A percentile compares a stretch with the other conserved stretches of the same genome.
phyloP scores from a whole-genome alignment of 306 rosid genomes.

The Inga laurina region DNA sequence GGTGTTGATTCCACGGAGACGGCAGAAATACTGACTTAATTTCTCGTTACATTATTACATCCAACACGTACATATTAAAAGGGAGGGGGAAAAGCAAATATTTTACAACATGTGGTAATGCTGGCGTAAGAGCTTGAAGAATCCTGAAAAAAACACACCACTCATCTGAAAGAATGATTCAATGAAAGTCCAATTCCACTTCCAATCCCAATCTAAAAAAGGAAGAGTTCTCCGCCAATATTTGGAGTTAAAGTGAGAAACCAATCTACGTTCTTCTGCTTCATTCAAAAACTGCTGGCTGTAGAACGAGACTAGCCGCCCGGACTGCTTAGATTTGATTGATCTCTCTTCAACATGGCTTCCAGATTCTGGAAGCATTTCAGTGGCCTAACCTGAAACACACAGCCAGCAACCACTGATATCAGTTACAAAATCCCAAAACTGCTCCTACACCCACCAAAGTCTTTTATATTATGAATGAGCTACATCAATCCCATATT shows the following conservation, averaged over 20 bases:
- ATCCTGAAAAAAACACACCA: no score
- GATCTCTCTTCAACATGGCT: slow-evolving; percentile 69
- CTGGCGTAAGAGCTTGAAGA: no score
- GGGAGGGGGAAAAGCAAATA: background rate
- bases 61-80: background rate
- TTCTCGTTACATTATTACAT: background rate
- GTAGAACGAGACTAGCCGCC: slow-evolving; percentile 67
- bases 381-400: slow-evolving; percentile 79
- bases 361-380: slow-evolving; percentile 80
- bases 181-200: background rate
- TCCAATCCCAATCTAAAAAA: slow-evolving; percentile 24
- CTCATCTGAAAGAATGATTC: no score
- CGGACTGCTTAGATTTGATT: slow-evolving; percentile 46
- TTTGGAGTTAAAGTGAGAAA: slow-evolving; percentile 12
- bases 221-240: background rate
- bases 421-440: slow-evolving; percentile 15
- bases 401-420: slow-evolving; percentile 20
- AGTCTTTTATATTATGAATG: background rate
- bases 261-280: background rate
- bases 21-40: background rate
- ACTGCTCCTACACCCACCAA: background rate
- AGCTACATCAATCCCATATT: background rate
- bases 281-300: slow-evolving; percentile 45
- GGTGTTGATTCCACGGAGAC: background rate
- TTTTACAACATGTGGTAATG: background rate